Conservation (phyloP, 345 rosid species). For the Salix viminalis region DNA sequence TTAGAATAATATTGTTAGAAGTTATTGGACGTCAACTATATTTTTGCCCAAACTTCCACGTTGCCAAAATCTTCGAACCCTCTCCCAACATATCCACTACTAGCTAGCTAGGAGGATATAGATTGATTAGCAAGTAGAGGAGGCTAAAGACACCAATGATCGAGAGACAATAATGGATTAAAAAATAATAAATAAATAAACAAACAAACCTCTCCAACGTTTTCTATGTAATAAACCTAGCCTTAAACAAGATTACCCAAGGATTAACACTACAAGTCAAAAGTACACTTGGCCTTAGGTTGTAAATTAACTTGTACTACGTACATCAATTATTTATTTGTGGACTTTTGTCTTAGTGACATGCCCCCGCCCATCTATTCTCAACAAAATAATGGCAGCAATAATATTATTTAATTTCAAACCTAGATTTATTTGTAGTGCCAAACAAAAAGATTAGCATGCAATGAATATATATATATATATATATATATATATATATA, state of each 20-base stretch:
- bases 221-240: not conserved
- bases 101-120: not conserved
- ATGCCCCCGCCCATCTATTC: conserved; percentile 9
- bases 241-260: not conserved
- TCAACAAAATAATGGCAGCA: not conserved
- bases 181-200: not conserved
- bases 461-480: not conserved
- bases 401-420: not conserved
- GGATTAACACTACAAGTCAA: not conserved
- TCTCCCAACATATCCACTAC: not conserved
- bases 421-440: not conserved
- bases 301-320: not conserved
- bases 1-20: not conserved
- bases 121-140: not conserved
- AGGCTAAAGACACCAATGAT: conserved; percentile 3
- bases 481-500: too few relatives aligned
- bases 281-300: conserved; percentile 8
- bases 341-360: conserved; percentile 7
- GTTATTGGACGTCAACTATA: not conserved
- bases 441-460: not conserved
- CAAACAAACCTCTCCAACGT: not conserved
- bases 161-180: not conserved
- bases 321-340: conserved; percentile 11
- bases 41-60: not conserved
- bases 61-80: not conserved